These are phyloP conservation scores for Tetragonia tetragonoides DNA, from an alignment of 148 eudicot genomes.

Conservation along the genomic window DNA sequence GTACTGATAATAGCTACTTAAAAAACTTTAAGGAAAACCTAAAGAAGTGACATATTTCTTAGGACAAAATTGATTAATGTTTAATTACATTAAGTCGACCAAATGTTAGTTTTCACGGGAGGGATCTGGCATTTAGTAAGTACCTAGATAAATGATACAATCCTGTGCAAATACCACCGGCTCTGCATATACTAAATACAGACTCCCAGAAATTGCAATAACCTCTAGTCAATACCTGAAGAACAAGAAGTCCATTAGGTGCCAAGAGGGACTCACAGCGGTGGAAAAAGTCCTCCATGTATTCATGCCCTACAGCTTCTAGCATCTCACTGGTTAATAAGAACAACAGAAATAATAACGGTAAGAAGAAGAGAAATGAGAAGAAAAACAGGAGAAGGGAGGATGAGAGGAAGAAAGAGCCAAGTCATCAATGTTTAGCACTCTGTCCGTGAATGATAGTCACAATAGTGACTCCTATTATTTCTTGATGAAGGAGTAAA, in stretches of 20 bases:
- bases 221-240: constrained; percentile 51
- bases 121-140: neutral
- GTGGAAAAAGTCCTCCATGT: constrained; percentile 63
- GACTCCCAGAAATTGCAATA: neutral
- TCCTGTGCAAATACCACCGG: neutral
- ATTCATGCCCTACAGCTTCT: constrained; percentile 88
- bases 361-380: neutral
- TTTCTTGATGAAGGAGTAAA: no score
- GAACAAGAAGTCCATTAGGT: constrained; percentile 65
- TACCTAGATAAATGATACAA: neutral
- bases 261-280: constrained; percentile 72
- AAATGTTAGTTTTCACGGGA: no score
- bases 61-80: neutral
- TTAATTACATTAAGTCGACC: neutral
- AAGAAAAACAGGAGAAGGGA: neutral
- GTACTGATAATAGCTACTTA: neutral
- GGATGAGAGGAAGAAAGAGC: neutral
- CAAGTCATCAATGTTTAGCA: neutral
- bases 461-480: no score
- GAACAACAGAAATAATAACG: constrained; percentile 4
- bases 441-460: no score
- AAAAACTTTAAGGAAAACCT: neutral
- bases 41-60: neutral
- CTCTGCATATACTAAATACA: neutral
- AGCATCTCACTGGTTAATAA: constrained; percentile 69